phyloP scores from a whole-genome alignment of 805 yeast genomes.

The Metschnikowia proteae region DNA sequence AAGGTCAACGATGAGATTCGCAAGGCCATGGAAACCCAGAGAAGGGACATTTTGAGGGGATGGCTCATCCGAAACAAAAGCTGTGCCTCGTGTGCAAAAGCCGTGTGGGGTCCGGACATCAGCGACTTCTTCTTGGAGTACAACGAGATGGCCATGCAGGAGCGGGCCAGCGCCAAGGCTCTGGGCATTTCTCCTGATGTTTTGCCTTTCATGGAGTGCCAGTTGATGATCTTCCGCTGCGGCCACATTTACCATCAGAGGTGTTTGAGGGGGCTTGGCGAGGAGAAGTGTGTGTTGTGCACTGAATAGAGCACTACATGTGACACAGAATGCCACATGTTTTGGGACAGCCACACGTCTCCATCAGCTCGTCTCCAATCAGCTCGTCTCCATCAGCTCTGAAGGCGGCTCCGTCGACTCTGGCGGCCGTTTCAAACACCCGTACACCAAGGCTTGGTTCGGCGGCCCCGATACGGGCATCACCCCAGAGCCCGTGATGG shows the following conservation, averaged over 20 bases:
- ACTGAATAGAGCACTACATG: background rate
- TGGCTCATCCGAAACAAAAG: conserved; percentile 49
- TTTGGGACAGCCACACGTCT: no score
- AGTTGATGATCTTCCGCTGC: conserved; percentile 57
- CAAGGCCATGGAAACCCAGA: conserved; percentile 42
- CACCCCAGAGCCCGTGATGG: no score
- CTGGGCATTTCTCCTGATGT: conserved; percentile 5
- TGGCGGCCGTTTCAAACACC: no score
- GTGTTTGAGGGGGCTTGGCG: conserved; percentile 48
- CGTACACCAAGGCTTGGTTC: no score
- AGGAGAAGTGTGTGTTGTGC: conserved; percentile 15
- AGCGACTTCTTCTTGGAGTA: conserved; percentile 26
- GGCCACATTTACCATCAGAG: conserved; percentile 60
- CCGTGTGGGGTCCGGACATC: conserved; percentile 65
- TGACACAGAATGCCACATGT: no score
- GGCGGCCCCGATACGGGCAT: no score
- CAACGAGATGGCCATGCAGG: conserved; percentile 58
- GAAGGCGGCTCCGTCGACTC: no score
- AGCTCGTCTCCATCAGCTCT: no score
- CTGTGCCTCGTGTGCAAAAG: conserved; percentile 76
- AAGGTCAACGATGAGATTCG: conserved; percentile 57
- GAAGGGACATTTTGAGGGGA: conserved; percentile 48
- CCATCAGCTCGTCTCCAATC: no score
- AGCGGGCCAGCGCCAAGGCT: conserved; percentile 21
- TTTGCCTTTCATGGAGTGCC: conserved; percentile 20